These are phyloP conservation scores for Neurospora tetraspora DNA, from an alignment of 495 filamentous ascomycete genomes.

Conservation along the genomic window DNA sequence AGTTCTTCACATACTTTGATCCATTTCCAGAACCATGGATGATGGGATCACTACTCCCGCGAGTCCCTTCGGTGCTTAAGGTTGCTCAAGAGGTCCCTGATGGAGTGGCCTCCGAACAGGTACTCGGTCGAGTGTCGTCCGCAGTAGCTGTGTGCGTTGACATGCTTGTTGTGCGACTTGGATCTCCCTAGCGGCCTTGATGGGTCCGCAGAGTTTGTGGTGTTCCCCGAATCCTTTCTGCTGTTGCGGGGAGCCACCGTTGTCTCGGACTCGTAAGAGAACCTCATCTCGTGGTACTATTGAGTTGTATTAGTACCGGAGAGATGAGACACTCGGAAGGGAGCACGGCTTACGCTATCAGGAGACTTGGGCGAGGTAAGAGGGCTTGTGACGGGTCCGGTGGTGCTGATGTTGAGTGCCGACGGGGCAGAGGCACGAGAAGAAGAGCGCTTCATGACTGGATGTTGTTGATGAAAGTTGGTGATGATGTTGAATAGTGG, in stretches of 20 bases:
- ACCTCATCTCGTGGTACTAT: background rate
- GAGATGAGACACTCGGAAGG: background rate
- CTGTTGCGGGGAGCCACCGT: background rate
- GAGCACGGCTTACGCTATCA: background rate
- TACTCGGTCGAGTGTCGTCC: conserved; percentile 25
- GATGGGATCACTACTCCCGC: background rate
- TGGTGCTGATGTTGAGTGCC: background rate
- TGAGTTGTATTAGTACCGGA: background rate
- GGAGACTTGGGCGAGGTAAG: background rate
- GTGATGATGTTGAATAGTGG: background rate
- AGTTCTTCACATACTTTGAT: background rate
- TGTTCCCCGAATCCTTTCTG: conserved; percentile 7
- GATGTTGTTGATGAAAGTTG: background rate
- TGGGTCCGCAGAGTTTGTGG: background rate
- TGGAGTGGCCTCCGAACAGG: conserved; percentile 18
- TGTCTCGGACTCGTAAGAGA: conserved; percentile 6
- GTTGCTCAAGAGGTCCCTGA: conserved; percentile 18
- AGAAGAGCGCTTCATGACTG: background rate
- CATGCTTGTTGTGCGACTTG: conserved; percentile 4
- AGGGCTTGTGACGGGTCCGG: background rate
- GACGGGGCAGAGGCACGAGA: conserved; percentile 2
- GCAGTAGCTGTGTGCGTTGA: conserved; percentile 28
- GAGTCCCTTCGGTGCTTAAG: conserved; percentile 7
- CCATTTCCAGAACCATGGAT: background rate
- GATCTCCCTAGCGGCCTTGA: background rate